Base-by-base conservation (phyloP, 2,329 filamentous ascomycete species). In the Colletotrichum musae region DNA sequence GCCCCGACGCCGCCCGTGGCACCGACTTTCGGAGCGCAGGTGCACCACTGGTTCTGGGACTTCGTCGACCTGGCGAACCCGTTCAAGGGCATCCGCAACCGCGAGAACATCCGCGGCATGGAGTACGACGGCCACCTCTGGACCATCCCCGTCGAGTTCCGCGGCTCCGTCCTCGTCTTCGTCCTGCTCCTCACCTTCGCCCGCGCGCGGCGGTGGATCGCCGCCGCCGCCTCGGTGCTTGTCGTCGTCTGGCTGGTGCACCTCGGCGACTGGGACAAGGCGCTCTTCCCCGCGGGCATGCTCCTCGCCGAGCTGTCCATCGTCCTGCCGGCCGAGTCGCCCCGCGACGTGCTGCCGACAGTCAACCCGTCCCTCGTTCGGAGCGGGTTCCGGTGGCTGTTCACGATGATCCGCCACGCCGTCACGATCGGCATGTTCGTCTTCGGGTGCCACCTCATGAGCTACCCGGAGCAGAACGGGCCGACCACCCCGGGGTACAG, bases 71-170 rank as follows among this genome's bases (percentile, higher is more conserved):
- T 81, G 58, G 24, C 58, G 18, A 53, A 64, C 5, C 64, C 64
- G 7, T 68, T 63, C 21, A 74, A 28, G 24, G 10, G 60, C 74
- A 57, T 68, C 13, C n/a, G 21, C 21, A 51, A 47, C 45, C 58
- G 53, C 3, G 58, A 63, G 10, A 52, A 72, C 70, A 52, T 21
- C 16, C 43, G 24, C n/a, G 52, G 59, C 2, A 68, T 61, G 58
- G 80, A 76, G 36, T 88, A 89, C 73, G 87, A 90, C 72, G 82
- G 87, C 21, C 88, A 90, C 71, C 77, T 90, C 18, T 91, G 88
- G 88, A 90, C 88, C 3, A 89, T 91, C 43, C 88, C 88, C 5
- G 83, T 89, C 57, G 88, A 90, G 75, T 89, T 88, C 73, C 81
- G 85, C 65, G 86, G 85, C 75, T 89, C 86, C 2, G 82, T 90